Evolutionary conservation across 441 rosid species (phyloP), one percentile per base, ranked within the genome.

Genomic region (Populus hybrid): DNA sequence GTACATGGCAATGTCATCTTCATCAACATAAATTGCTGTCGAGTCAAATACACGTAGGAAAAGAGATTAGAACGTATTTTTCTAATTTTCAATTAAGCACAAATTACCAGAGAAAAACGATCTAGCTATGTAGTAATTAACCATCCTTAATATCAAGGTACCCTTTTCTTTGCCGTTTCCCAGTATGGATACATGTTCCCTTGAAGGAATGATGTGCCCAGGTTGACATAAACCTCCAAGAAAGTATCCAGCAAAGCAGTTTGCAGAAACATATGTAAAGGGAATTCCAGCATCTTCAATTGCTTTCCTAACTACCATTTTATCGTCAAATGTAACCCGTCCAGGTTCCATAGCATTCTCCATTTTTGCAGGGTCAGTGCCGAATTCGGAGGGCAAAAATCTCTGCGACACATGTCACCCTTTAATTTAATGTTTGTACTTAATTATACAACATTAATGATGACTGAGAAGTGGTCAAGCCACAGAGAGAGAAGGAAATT

Each of bases 171-270:
- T 31, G 56, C 85, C 92, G 71, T 88, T 90, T 31, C 91, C 91
- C 5, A 82, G 53, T 45, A 89, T 71, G 69, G 74, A 9, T 8
- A 89, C 94, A 4, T 71, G 72, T n/a, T 87, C 84, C 6, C 68
- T 83, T 0, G 92, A 82, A 31, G 94, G 94, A 69, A 89, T 79
- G 65, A 90, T 79, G 20, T 71, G 65, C 1, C 91, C 89, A 3
- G 90, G 90, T 38, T 90, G 92, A 70, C 89, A 85, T 1, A 90
- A 85, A 2, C 89, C 88, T 0, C 90, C 89, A 2, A 84, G 53
- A 67, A 88, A 83, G 76, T 87, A 88, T 26, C 89, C 90, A 0
- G 90, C 91, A 38, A 90, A 88, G 83, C 91, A 90, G 70, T 90
- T 88, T 3, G 90, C 93, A 7, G 90, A 85, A 0, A 90, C 77